Percentiles rank a stretch among this genome's conserved stretches.
phyloP scores from a whole-genome alignment of 805 yeast genomes.

The Zygotorulaspora sp. region DNA sequence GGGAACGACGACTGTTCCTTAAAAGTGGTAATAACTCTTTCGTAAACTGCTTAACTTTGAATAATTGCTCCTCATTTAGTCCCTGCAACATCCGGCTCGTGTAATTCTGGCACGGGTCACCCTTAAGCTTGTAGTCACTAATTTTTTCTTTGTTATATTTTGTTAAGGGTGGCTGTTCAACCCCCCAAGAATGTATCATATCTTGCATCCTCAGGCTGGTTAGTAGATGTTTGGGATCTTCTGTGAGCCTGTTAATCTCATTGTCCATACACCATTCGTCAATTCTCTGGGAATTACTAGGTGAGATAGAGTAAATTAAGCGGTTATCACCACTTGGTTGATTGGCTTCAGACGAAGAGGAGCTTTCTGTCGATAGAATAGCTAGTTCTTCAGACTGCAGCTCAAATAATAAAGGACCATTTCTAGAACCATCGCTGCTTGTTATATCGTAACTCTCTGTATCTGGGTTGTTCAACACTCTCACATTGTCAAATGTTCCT shows the following conservation, averaged over 20 bases:
- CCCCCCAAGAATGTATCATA: constrained; percentile 35
- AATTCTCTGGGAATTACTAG: constrained; percentile 20
- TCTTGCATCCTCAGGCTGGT: constrained; percentile 18
- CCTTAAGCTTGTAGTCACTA: not conserved
- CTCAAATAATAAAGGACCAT: constrained; percentile 10
- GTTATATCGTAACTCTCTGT: constrained; percentile 6
- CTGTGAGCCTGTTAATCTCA: constrained; percentile 6
- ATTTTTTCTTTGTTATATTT: not conserved
- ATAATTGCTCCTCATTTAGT: constrained; percentile 13
- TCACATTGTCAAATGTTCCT: constrained; percentile 14
- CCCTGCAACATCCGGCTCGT: constrained; percentile 10
- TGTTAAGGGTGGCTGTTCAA: constrained; percentile 19
- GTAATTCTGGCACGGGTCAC: constrained; percentile 9
- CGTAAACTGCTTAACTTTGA: constrained; percentile 14
- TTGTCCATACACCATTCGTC: constrained; percentile 27
- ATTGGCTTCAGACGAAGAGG: constrained; percentile 9
- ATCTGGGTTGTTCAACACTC: constrained; percentile 20
- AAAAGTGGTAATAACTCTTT: constrained; percentile 19
- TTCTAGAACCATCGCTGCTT: constrained; percentile 13
- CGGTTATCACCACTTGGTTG: constrained; percentile 2
- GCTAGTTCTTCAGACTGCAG: constrained; percentile 22
- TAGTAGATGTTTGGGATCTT: constrained; percentile 5
- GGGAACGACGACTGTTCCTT: constrained; percentile 13
- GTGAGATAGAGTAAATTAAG: constrained; percentile 4
- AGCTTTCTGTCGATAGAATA: constrained; percentile 19